Evolutionary conservation across 495 filamentous ascomycete genomes (phyloP).

Genomic region (Penicillium flavigenum): DNA sequence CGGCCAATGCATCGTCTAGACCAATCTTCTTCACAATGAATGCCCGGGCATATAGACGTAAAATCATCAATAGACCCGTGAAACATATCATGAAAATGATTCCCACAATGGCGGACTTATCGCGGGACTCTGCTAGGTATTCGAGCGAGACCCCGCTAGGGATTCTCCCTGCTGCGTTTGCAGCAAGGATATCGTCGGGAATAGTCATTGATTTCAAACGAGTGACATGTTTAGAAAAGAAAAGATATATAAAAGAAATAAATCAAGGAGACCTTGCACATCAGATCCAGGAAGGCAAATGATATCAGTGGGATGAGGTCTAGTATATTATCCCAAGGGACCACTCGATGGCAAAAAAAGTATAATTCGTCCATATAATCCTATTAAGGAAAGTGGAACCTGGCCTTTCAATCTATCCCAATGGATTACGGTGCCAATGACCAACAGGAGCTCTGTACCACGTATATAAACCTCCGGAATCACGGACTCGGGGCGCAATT

Average conservation of each 20-base stretch:
- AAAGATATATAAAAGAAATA: neutral
- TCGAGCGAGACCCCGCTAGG: constrained; percentile 33
- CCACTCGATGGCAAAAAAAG: neutral
- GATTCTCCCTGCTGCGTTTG: constrained; percentile 32
- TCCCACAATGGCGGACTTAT: constrained; percentile 37
- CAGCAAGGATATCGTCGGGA: constrained; percentile 33
- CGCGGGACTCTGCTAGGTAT: constrained; percentile 42
- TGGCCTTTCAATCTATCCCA: neutral
- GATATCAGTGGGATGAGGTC: neutral
- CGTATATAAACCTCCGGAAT: neutral
- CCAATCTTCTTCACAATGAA: constrained; percentile 37
- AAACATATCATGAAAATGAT: constrained; percentile 42
- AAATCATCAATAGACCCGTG: constrained; percentile 28
- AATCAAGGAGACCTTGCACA: constrained; percentile 7
- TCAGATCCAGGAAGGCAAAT: neutral
- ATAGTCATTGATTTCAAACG: constrained; percentile 26
- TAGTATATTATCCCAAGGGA: neutral
- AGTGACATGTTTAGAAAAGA: constrained; percentile 9
- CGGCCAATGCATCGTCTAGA: constrained; percentile 38
- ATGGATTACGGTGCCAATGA: neutral
- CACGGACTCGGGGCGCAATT: neutral
- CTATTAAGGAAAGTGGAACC: neutral
- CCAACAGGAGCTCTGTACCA: neutral
- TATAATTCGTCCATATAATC: too few species aligned
- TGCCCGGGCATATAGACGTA: constrained; percentile 36